Conservation (phyloP, 768 basidiomycete species). For the Trametes maxima region DNA sequence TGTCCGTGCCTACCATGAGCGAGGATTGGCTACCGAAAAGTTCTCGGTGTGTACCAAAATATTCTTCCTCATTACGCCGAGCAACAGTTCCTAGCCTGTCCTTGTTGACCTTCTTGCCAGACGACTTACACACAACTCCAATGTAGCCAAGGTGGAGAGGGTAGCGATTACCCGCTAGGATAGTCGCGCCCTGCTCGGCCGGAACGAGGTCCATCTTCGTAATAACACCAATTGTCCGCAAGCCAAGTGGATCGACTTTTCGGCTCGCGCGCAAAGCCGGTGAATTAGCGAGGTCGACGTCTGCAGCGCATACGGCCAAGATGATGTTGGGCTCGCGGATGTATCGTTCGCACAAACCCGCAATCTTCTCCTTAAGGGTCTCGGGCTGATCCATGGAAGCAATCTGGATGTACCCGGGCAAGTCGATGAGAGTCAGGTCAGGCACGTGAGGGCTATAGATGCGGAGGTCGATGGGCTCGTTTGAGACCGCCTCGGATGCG, state of each 20-base stretch:
- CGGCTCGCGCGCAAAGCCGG: constrained; percentile 93
- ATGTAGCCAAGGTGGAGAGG: constrained; percentile 98
- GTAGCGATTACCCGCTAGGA: constrained; percentile 88
- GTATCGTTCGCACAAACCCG: constrained; percentile 88
- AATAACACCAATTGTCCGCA: constrained; percentile 95
- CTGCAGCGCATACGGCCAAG: constrained; percentile 97
- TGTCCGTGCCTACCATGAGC: constrained; percentile 90
- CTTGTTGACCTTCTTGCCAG: constrained; percentile 54
- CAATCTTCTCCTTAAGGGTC: constrained; percentile 89
- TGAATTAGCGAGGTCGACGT: constrained; percentile 98
- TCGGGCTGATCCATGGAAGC: constrained; percentile 96
- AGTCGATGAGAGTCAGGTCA: constrained; percentile 95
- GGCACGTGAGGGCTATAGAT: constrained; percentile 97
- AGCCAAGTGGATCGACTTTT: constrained; percentile 91
- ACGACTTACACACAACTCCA: constrained; percentile 88
- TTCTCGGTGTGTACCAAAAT: constrained; percentile 64
- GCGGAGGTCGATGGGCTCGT: constrained; percentile 93
- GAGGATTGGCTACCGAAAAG: constrained; percentile 62
- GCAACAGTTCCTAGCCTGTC: constrained; percentile 53
- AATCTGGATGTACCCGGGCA: constrained; percentile 97
- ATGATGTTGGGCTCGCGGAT: constrained; percentile 99
- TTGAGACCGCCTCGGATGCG: constrained; percentile 86
- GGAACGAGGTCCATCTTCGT: constrained; percentile 99
- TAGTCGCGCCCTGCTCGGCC: constrained; percentile 77
- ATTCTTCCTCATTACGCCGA: constrained; percentile 63